Base-by-base conservation (phyloP, 2,329 filamentous ascomycete genomes). In the Ploettnerulaceae sp. region DNA sequence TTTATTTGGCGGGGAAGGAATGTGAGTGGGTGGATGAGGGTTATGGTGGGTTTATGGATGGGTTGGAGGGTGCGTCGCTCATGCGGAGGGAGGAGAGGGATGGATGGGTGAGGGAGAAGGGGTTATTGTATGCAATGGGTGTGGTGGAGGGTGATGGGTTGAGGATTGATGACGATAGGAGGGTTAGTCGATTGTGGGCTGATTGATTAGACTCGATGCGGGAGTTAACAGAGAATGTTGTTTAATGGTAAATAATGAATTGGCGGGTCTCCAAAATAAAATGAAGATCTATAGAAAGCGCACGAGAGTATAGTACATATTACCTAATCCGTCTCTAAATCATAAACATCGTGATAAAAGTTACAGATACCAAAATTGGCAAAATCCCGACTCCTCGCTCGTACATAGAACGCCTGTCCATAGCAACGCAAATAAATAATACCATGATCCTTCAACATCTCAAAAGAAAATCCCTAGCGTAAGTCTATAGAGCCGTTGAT, bases 1-100 rank as follows among this genome's bases (percentile, higher is more conserved):
- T 49, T 21, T 48, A 41, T 36, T 20, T 53, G 8, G 49, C 67
- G 71, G 69, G 53, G 72, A 72, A 31, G 64, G 70, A 18, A 62
- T 58, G 40, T 64, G 65, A 49, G 64, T 38, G 35, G 35, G 35
- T 25, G 21, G 35, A 14, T 12, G 63, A 39, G 57, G 57, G 51
- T 60, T 42, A 41, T 17, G 14, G 33, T 17, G 39, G 47, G 4
- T 44, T 68, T 63, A 42, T 67, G 6, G 52, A 53, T 32, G 55
- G 55, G n/a, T 50, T 68, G 14, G 60, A 61, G 18, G 61, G 63
- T 4, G 25, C 65, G 18, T 56, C 57, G 28, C 50, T 51, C 25
- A 25, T 68, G 45, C 46, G 45, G 3, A 59, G 61, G 36, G 45
- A 49, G 24, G 59, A 65, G 29, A 55, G 67, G 22, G 65, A 69